Base-by-base conservation (phyloP, 2,329 filamentous ascomycete genomes). In the Macrophomina phaseolina region DNA sequence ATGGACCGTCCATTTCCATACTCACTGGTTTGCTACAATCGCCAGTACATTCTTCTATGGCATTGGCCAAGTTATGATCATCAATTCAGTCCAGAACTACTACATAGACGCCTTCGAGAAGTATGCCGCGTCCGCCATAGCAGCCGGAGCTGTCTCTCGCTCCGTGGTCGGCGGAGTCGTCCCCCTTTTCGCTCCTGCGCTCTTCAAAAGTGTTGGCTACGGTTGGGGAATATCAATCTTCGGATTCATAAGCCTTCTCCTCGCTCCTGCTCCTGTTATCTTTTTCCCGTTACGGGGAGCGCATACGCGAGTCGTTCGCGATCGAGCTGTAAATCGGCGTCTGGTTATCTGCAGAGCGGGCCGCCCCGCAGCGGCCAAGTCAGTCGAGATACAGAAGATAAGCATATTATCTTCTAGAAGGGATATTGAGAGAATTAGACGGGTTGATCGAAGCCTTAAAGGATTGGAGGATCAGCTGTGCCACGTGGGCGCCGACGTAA, bases 61-160 rank as follows among this genome's bases (percentile, higher is more conserved):
- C 12, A 77, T 85, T 18, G 83, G 84, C 2, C 83, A 85, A 65
- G 82, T 86, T 11, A 81, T 83, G 69, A 84, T 85, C 36, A 74
- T 86, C 64, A 86, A 85, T 65, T 79, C 78, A 12, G 83, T 83
- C 16, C 84, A 86, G 64, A 86, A 86, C 63, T 85, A 85, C 72
- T 85, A 84, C 71, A 85, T 85, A 55, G 83, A 85, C 70, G 78
- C 79, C 28, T 85, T 84, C 66, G 82, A 84, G 67, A 78, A 79
- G 71, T 84, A 83, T 68, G 83, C 83, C 5, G 83, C 83, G 6
- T 80, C 77, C 42, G 83, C 82, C 0, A 84, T 85, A 62, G 83
- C 83, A 5, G 83, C 82, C 4, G 82, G 82, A 0, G 79, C 82
- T 0, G 78, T 84, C 0, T 84, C 84, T 64, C 72, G 83, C 23